Conservation (phyloP, 495 filamentous ascomycete genomes). For the Amniculicola lignicola region DNA sequence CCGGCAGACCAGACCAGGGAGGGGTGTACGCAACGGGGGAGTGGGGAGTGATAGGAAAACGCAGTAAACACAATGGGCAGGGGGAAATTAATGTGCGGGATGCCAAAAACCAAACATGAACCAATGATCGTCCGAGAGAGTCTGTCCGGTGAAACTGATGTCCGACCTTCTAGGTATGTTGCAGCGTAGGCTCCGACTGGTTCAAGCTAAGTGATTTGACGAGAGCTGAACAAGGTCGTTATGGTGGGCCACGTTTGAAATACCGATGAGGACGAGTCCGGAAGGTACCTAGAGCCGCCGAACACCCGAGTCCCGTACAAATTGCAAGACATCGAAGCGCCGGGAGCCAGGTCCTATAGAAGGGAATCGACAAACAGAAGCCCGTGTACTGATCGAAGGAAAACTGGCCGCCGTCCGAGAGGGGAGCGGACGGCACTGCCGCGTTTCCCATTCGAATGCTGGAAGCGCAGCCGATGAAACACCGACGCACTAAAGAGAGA, state of each 20-base stretch:
- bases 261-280: constrained; percentile 17
- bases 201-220: constrained; percentile 4
- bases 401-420: constrained; percentile 29
- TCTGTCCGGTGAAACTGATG: constrained; percentile 25
- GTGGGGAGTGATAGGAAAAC: constrained; percentile 9
- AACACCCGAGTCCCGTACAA: constrained; percentile 15
- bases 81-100: constrained; percentile 29
- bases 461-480: constrained; percentile 15
- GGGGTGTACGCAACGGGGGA: constrained; percentile 10
- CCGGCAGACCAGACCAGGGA: constrained; percentile 35
- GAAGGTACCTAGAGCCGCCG: constrained; percentile 10
- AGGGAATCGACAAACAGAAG: constrained; percentile 26
- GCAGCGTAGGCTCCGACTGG: constrained; percentile 4
- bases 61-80: constrained; percentile 14
- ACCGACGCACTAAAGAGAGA: constrained; percentile 26
- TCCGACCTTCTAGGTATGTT: not conserved
- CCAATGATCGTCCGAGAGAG: constrained; percentile 14
- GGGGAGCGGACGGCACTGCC: constrained; percentile 35
- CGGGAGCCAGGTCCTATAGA: constrained; percentile 26
- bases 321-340: constrained; percentile 19
- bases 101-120: constrained; percentile 24
- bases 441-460: constrained; percentile 39
- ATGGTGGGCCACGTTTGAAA: constrained; percentile 6
- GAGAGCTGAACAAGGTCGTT: constrained; percentile 1
- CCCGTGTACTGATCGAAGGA: constrained; percentile 27